Evolutionary conservation across 2,329 filamentous ascomycete species (phyloP).

Genomic region (Xylariaceae sp.): DNA sequence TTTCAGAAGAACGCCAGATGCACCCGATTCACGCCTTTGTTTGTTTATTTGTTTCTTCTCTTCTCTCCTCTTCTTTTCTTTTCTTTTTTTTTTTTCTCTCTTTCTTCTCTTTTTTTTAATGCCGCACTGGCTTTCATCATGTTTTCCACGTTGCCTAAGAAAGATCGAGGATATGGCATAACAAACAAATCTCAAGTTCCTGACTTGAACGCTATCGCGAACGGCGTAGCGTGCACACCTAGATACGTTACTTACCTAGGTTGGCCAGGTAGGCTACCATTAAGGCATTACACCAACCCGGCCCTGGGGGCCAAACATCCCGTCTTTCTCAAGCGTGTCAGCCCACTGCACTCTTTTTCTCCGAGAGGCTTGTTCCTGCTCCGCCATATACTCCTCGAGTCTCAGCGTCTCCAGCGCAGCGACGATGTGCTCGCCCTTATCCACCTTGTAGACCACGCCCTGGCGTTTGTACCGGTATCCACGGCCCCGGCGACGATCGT

Average conservation of each 20-base stretch:
- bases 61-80: too few species aligned
- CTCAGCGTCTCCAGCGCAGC: constrained; percentile 6
- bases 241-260: too few species aligned
- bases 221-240: neutral
- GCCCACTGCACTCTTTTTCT: constrained; percentile 1
- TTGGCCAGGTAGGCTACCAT: too few species aligned
- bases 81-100: too few species aligned
- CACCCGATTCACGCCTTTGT: too few species aligned
- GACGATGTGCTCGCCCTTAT: constrained; percentile 3
- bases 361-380: neutral
- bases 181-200: neutral
- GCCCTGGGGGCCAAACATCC: too few species aligned
- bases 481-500: neutral
- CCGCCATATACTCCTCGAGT: constrained; percentile 2
- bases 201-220: neutral
- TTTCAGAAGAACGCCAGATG: too few species aligned
- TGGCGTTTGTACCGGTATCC: neutral
- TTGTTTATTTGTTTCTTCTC: too few species aligned
- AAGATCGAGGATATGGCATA: neutral
- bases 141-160: neutral
- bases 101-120: neutral
- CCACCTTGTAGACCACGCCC: neutral
- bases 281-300: too few species aligned
- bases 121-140: neutral
- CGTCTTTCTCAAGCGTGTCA: neutral